A percentile compares a stretch with the other conserved stretches of the same genome.
These are phyloP conservation scores for Pyrenophora teres DNA, from an alignment of 2,329 filamentous ascomycete species.

Conservation along the genomic window DNA sequence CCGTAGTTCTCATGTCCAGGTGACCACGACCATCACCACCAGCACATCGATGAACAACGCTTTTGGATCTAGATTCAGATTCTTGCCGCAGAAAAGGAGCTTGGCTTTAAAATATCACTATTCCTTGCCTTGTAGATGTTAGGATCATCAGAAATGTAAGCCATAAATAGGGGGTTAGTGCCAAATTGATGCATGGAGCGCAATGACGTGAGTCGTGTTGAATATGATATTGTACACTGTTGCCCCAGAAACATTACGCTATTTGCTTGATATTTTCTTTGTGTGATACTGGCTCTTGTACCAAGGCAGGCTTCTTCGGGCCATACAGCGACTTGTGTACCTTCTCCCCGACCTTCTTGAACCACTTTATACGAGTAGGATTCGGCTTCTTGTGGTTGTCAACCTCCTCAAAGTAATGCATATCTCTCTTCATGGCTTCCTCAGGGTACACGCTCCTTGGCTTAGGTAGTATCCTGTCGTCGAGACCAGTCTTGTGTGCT, in stretches of 20 bases:
- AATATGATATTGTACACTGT: not conserved
- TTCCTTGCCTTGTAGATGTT: not conserved
- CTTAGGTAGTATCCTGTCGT: constrained; percentile 33
- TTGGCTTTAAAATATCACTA: not conserved
- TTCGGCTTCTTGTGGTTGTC: constrained; percentile 33
- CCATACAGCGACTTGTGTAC: too few species aligned
- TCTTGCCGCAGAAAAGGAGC: too few species aligned
- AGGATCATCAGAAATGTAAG: too few species aligned
- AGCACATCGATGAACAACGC: too few species aligned
- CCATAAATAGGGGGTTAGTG: too few species aligned
- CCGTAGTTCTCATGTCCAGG: too few species aligned
- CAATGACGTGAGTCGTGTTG: too few species aligned
- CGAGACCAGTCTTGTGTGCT: constrained; percentile 29
- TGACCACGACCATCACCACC: too few species aligned
- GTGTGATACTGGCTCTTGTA: not conserved
- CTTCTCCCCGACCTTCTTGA: not conserved
- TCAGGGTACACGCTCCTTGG: constrained; percentile 42
- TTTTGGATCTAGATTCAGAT: too few species aligned
- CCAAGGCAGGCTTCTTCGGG: not conserved
- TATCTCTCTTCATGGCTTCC: constrained; percentile 28
- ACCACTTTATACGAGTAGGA: constrained; percentile 1
- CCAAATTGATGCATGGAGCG: too few species aligned
- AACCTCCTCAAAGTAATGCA: constrained; percentile 36
- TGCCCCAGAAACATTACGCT: constrained; percentile 1
- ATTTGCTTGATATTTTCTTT: not conserved